Conservation (phyloP, 1,139 yeast species). For the Schwanniomyces etchellsii region DNA sequence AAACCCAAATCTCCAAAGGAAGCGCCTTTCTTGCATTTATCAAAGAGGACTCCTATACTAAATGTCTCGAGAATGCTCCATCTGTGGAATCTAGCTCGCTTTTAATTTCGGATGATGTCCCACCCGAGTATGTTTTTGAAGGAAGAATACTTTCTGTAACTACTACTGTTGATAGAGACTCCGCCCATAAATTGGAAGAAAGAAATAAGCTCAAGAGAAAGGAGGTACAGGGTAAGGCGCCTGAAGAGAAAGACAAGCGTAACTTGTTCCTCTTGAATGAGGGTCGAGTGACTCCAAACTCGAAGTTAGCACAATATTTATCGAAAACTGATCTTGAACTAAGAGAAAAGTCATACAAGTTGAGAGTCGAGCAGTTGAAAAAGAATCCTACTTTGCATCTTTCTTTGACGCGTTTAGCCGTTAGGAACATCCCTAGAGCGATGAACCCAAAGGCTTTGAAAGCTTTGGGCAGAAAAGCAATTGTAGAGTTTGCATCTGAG, state of each 20-base stretch:
- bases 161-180: conserved; percentile 80
- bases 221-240: conserved; percentile 74
- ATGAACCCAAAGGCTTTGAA: conserved; percentile 85
- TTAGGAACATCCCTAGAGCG: conserved; percentile 88
- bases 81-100: conserved; percentile 69
- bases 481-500: conserved; percentile 92
- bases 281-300: conserved; percentile 81
- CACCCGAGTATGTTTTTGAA: conserved; percentile 83
- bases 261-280: conserved; percentile 83
- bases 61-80: conserved; percentile 78
- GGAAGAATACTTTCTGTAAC: conserved; percentile 84
- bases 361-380: conserved; percentile 85
- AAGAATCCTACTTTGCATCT: conserved; percentile 88
- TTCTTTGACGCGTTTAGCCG: conserved; percentile 88
- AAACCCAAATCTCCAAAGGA: conserved; percentile 84
- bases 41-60: conserved; percentile 53
- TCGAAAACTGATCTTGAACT: conserved; percentile 74
- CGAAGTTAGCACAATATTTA: conserved; percentile 69
- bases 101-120: conserved; percentile 86
- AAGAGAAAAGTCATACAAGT: conserved; percentile 80
- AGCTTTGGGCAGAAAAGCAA: conserved; percentile 90
- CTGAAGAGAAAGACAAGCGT: conserved; percentile 77
- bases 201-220: conserved; percentile 69
- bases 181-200: conserved; percentile 75
- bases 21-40: conserved; percentile 91